Conservation (phyloP, 208 protist species). For the Leishmania lainsoni region DNA sequence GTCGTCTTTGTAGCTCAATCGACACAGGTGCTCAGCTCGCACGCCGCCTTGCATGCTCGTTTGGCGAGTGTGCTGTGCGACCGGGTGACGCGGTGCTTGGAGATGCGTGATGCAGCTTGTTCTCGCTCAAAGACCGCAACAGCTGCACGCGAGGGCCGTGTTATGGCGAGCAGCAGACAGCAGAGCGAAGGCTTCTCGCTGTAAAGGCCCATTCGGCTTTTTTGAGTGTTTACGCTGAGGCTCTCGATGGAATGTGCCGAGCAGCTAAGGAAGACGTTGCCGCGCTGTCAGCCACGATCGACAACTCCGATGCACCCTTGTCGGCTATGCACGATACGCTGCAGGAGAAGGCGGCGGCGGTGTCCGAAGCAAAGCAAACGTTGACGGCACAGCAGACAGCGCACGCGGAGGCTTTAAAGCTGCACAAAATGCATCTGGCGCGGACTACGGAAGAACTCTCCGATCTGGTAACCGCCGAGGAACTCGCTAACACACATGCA, state of each 20-base stretch:
- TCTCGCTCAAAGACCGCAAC: background rate
- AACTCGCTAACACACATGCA: background rate
- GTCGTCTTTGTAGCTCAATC: background rate
- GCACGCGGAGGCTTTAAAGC: background rate
- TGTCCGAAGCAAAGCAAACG: background rate
- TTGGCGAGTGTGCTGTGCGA: background rate
- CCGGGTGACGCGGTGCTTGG: background rate
- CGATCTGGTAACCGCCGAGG: background rate
- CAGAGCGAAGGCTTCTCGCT: background rate
- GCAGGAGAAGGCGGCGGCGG: background rate
- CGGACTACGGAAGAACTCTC: background rate
- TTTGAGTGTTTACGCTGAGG: constrained; percentile 4
- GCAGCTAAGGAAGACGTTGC: constrained; percentile 14
- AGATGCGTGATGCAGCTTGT: constrained; percentile 3
- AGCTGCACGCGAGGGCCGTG: background rate
- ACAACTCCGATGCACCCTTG: background rate
- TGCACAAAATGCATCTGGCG: background rate
- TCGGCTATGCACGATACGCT: constrained; percentile 9
- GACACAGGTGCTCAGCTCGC: background rate
- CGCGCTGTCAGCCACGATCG: constrained; percentile 22
- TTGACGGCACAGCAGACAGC: constrained; percentile 1
- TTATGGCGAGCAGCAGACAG: background rate
- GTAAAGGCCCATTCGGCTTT: background rate
- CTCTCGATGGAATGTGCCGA: background rate
- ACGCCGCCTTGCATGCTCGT: background rate